These are phyloP conservation scores for Cucurbita argyrosperma DNA, from an alignment of 306 rosid species.

Conservation along the genomic window DNA sequence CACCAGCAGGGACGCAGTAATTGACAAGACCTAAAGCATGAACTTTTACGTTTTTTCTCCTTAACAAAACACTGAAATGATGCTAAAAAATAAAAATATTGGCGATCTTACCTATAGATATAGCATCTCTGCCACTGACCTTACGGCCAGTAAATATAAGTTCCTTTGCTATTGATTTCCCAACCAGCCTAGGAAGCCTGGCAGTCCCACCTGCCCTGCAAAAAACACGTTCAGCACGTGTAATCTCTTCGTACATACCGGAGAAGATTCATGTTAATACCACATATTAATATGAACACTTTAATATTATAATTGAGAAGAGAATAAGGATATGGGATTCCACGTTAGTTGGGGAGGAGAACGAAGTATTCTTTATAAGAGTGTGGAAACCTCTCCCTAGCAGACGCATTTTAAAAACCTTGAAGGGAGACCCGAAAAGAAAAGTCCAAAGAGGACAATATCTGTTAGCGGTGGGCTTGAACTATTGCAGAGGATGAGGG, in stretches of 20 bases:
- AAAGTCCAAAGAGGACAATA: too few species aligned
- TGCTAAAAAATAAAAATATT: not conserved
- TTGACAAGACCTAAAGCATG: conserved; percentile 60
- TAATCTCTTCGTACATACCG: not conserved
- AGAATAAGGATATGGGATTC: too few species aligned
- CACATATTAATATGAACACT: not conserved
- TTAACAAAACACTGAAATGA: not conserved
- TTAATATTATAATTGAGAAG: too few species aligned
- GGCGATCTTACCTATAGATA: conserved; percentile 50
- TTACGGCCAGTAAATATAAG: conserved; percentile 67
- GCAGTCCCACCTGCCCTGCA: conserved; percentile 94
- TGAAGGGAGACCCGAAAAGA: too few species aligned
- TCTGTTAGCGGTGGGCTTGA: too few species aligned
- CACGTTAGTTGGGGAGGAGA: too few species aligned
- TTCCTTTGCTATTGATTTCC: conserved; percentile 72
- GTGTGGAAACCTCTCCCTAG: too few species aligned
- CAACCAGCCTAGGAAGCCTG: conserved; percentile 76
- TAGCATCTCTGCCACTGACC: conserved; percentile 56
- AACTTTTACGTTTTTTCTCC: conserved; percentile 1
- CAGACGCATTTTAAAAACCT: too few species aligned
- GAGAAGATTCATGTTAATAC: not conserved
- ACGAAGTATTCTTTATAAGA: too few species aligned
- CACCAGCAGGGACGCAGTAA: conserved; percentile 68
- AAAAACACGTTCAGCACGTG: not conserved
- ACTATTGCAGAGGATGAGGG: not conserved